Evolutionary conservation across 306 rosid genomes (phyloP), one percentile per base, ranked within the genome.

Genomic region (Adenanthera pavonina): DNA sequence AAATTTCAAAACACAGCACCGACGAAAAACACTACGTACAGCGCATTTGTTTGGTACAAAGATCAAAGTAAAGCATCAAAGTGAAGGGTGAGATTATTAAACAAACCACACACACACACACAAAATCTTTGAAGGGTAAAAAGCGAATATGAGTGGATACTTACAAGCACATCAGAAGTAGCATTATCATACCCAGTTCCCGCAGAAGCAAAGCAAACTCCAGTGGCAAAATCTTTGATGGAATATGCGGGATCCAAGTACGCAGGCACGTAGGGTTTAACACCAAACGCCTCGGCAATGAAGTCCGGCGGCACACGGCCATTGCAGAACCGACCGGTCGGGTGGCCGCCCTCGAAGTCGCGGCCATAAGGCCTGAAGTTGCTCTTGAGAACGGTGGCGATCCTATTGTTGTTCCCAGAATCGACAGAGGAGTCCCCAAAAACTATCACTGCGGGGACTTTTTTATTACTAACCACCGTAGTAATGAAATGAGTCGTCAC

Each of bases 181-280:
- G 89, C 89, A 78, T 91, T 87, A 70, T 87, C 90, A 64, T 84
- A 87, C 0, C 90, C 90, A 78, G 90, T 87, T 81, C 90, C 90
- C 36, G 98, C 98, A 67, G 98, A 94, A 52, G 97, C 98, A 84
- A 94, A 94, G 41, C 97, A 88, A 85, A 94, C 97, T 0, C 98
- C 97, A 19, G 88, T 87, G 19, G 89, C 94, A 57, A 92, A 94
- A 86, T 92, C 94, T 0, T 91, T 48, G 3, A 94, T 92, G 43
- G 79, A 86, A 52, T 80, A 94, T 0, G 89, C 34, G 20, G 97
- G 93, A 83, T 94, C 97, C 91, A 94, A 90, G 83, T 92, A 94
- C 15, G 98, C 98, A 0, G 98, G 98, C 7, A 94, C 56, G 2
- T 35, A 9, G 3, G 79, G 12, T 70, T 90, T 94, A 2, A 92